Evolutionary conservation across 495 filamentous ascomycete genomes (phyloP).

Genomic region (Parathielavia appendiculata): DNA sequence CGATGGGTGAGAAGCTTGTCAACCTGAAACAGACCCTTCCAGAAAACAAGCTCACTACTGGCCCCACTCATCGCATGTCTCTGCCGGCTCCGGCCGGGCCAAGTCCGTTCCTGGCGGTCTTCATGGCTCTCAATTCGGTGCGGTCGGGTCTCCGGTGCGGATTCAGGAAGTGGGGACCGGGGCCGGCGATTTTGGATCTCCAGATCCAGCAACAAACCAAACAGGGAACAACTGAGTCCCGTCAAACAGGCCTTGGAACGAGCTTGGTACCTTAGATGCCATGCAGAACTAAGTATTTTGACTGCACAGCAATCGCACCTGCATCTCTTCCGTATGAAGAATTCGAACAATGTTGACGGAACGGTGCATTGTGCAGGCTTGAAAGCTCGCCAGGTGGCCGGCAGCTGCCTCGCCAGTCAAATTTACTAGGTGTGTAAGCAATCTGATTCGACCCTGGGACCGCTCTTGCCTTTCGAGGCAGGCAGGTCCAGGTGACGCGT

Average conservation of each 20-base stretch:
- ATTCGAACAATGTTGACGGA: too few species aligned
- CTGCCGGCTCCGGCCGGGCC: neutral
- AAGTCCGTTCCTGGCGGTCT: neutral
- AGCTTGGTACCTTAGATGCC: too few species aligned
- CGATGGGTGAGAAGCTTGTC: slow-evolving; percentile 10
- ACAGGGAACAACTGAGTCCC: too few species aligned
- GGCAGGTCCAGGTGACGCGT: neutral
- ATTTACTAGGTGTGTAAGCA: neutral
- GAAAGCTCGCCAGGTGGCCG: neutral
- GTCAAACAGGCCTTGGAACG: too few species aligned
- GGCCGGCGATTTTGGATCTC: too few species aligned
- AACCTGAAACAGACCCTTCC: slow-evolving; percentile 28
- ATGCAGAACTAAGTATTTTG: too few species aligned
- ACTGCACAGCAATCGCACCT: too few species aligned
- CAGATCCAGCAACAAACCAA: too few species aligned
- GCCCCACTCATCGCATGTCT: neutral
- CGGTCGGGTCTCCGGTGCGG: too few species aligned
- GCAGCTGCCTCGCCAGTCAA: neutral
- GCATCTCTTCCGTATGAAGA: too few species aligned
- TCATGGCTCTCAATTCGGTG: neutral
- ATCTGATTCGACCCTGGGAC: neutral
- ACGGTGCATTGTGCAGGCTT: too few species aligned
- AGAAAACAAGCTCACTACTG: slow-evolving; percentile 8
- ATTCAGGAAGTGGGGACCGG: too few species aligned
- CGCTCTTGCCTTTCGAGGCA: neutral